A percentile compares a stretch with the other conserved stretches of the same genome.
Conservation (phyloP, 2,329 filamentous ascomycete species). For the Stagonosporopsis tanaceti region DNA sequence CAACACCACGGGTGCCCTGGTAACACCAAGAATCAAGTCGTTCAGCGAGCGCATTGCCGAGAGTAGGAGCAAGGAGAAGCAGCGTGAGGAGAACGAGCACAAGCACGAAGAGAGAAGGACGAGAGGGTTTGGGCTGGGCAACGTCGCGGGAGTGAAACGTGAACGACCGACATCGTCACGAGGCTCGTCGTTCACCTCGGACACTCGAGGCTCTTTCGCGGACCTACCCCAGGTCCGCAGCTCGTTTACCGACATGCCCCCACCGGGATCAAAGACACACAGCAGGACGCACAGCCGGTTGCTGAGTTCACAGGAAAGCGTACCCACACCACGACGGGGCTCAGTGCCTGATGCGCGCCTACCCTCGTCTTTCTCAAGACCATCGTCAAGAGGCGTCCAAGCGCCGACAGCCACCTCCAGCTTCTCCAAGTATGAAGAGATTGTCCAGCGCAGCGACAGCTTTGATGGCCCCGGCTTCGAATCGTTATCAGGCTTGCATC, state of each 20-base stretch:
- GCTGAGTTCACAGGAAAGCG: conserved; percentile 24
- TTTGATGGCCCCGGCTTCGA: conserved; percentile 69
- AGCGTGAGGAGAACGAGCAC: conserved; percentile 54
- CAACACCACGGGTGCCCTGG: conserved; percentile 54
- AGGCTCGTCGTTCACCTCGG: conserved; percentile 30
- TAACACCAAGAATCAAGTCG: conserved; percentile 56
- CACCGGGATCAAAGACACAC: conserved; percentile 19
- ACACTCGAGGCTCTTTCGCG: conserved; percentile 22
- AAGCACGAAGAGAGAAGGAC: conserved; percentile 54
- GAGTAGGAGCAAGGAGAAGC: conserved; percentile 58
- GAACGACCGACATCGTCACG: conserved; percentile 37
- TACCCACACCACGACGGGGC: conserved; percentile 28
- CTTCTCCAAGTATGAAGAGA: conserved; percentile 41
- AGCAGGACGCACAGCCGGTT: conserved; percentile 30
- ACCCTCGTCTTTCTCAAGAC: conserved; percentile 32
- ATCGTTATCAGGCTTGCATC: conserved; percentile 82
- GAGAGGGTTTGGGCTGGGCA: conserved; percentile 49
- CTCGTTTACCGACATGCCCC: conserved; percentile 26
- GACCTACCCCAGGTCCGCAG: conserved; percentile 28
- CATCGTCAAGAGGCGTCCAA: conserved; percentile 33
- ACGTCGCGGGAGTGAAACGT: conserved; percentile 34
- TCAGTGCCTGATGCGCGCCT: conserved; percentile 22
- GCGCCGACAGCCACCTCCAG: conserved; percentile 28
- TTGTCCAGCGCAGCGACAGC: conserved; percentile 49
- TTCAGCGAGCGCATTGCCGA: conserved; percentile 90